phyloP scores from a whole-genome alignment of 495 filamentous ascomycete genomes.

The Penicillium ochrochloron region DNA sequence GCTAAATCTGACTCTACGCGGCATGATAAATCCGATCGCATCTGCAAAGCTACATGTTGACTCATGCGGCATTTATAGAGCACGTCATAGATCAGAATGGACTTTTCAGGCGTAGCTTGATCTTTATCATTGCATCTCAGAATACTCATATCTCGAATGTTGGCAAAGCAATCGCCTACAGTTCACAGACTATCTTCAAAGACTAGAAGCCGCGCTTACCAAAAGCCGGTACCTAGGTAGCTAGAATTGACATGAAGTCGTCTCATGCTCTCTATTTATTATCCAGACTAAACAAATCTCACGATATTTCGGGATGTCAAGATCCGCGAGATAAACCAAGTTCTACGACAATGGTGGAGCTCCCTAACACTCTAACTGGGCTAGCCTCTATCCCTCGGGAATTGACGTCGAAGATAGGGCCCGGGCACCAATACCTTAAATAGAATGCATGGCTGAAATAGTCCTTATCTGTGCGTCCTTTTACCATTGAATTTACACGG shows the following conservation, averaged over 20 bases:
- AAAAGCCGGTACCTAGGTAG: too few species aligned
- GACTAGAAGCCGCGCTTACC: background rate
- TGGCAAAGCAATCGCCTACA: background rate
- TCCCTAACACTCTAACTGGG: background rate
- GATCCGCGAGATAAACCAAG: background rate
- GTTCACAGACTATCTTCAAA: background rate
- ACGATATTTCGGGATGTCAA: slow-evolving; percentile 1
- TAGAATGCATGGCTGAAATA: background rate
- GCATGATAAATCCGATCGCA: slow-evolving; percentile 10
- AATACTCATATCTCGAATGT: background rate
- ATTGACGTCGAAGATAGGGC: background rate
- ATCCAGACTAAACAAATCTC: background rate
- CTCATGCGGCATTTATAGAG: background rate
- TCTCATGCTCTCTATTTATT: background rate
- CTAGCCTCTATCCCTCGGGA: background rate
- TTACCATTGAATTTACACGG: background rate
- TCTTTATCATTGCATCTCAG: background rate
- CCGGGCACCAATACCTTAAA: background rate
- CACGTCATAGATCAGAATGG: background rate
- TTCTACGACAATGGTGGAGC: slow-evolving; percentile 1
- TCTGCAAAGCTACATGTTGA: background rate
- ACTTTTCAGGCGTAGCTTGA: background rate
- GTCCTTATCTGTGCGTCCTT: background rate
- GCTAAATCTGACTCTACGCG: background rate
- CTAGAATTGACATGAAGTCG: background rate